A percentile compares a stretch with the other conserved stretches of the same genome.
These are phyloP conservation scores for Cardiospermum halicacabum DNA, from an alignment of 345 rosid species.

Conservation along the genomic window DNA sequence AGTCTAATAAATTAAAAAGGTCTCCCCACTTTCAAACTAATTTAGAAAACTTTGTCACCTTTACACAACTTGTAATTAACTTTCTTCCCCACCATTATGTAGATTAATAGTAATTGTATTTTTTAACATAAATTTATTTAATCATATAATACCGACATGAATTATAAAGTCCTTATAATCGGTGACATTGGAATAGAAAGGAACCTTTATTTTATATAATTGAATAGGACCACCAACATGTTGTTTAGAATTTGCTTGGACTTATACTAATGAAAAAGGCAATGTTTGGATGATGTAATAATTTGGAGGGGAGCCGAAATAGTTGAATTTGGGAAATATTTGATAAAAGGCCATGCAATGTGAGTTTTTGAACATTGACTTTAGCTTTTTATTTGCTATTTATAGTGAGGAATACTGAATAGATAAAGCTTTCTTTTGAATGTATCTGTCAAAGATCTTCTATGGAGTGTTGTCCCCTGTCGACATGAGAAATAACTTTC, in stretches of 20 bases:
- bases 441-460: background rate
- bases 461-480: too few species aligned
- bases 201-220: background rate
- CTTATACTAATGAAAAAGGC: background rate
- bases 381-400: background rate
- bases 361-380: background rate
- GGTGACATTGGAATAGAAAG: too few species aligned
- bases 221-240: too few species aligned
- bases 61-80: background rate
- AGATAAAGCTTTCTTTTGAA: background rate
- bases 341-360: background rate
- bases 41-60: background rate
- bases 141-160: too few species aligned
- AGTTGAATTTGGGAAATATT: constrained; percentile 5
- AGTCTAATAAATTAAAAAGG: background rate
- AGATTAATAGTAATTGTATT: too few species aligned
- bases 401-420: background rate
- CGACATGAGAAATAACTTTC: background rate
- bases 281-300: background rate
- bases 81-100: background rate
- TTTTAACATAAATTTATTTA: too few species aligned
- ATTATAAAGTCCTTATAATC: background rate
- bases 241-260: background rate
- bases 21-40: background rate
- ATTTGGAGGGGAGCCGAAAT: constrained; percentile 11